Evolutionary conservation across 139 green algal species (phyloP).

Genomic region (Medakamo hakoo): DNA sequence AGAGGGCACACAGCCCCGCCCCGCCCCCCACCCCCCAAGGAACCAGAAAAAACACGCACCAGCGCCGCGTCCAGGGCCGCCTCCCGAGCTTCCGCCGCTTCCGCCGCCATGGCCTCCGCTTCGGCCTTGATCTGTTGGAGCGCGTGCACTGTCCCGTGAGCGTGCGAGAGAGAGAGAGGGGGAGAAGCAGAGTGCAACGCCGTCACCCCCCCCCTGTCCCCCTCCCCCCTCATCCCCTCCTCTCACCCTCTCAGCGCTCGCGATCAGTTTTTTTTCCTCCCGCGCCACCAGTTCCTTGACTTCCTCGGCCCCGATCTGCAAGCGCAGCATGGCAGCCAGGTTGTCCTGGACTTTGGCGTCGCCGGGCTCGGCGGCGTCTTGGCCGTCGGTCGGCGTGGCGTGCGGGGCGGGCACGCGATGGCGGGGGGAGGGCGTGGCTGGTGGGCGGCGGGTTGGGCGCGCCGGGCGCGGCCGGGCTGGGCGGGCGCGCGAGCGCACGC

Average conservation of each 20-base stretch:
- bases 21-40: too few relatives aligned
- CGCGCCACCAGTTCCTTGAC: neutral
- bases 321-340: neutral
- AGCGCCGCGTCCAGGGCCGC: neutral
- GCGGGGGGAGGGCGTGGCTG: neutral
- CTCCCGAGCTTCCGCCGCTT: neutral
- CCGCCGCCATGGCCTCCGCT: neutral
- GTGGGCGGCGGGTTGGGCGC: neutral
- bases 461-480: neutral
- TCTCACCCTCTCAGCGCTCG: neutral
- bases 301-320: neutral
- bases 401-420: too few relatives aligned
- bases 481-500: too few relatives aligned
- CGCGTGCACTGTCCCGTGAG: neutral
- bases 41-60: too few relatives aligned
- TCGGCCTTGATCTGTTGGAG: neutral
- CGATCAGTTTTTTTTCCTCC: neutral
- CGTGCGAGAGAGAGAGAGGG: too few relatives aligned
- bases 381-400: neutral
- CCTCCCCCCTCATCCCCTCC: neutral
- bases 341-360: neutral
- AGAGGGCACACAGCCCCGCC: too few relatives aligned
- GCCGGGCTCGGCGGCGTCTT: too few relatives aligned
- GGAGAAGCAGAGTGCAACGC: too few relatives aligned
- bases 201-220: neutral